These are phyloP conservation scores for Aspergillaceae sp. DNA, from an alignment of 2,329 filamentous ascomycete genomes.

Conservation along the genomic window DNA sequence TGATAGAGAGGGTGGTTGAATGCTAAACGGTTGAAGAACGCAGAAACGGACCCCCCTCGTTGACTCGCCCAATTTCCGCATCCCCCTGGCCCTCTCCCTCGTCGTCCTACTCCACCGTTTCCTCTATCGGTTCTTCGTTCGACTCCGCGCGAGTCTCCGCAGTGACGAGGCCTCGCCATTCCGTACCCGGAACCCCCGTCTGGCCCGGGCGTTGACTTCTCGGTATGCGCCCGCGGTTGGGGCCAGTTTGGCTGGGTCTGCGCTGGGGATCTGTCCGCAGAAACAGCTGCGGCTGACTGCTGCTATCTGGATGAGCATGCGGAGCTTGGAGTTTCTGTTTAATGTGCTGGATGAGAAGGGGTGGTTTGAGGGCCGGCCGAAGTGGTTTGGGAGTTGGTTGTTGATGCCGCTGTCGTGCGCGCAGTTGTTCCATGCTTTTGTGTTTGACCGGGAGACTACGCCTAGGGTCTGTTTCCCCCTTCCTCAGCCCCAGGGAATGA, in stretches of 20 bases:
- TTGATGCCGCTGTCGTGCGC: slow-evolving; percentile 67
- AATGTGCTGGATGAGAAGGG: slow-evolving; percentile 71
- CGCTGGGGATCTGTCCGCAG: slow-evolving; percentile 66
- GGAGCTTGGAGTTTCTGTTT: slow-evolving; percentile 77
- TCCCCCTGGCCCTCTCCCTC: slow-evolving; percentile 73
- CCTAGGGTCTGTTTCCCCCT: slow-evolving; percentile 42
- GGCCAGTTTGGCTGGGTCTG: slow-evolving; percentile 75
- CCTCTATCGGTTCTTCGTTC: slow-evolving; percentile 79
- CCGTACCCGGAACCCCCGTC: slow-evolving; percentile 68
- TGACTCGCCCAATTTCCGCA: slow-evolving; percentile 59
- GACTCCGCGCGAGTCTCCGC: slow-evolving; percentile 69
- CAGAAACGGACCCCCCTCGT: slow-evolving; percentile 34
- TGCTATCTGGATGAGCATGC: slow-evolving; percentile 71
- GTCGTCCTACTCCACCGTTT: slow-evolving; percentile 83
- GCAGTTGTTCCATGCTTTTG: slow-evolving; percentile 65
- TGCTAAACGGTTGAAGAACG: slow-evolving; percentile 15
- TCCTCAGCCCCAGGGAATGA: slow-evolving; percentile 8
- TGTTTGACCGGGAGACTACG: slow-evolving; percentile 69
- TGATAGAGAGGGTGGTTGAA: not conserved
- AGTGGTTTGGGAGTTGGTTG: slow-evolving; percentile 81
- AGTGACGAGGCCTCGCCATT: slow-evolving; percentile 74
- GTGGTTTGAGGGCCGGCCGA: slow-evolving; percentile 59
- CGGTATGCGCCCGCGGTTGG: slow-evolving; percentile 81
- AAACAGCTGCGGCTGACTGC: slow-evolving; percentile 67
- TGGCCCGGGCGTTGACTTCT: slow-evolving; percentile 68